phyloP scores from a whole-genome alignment of 2,329 filamentous ascomycete genomes.

The Cryphonectria carpinicola region DNA sequence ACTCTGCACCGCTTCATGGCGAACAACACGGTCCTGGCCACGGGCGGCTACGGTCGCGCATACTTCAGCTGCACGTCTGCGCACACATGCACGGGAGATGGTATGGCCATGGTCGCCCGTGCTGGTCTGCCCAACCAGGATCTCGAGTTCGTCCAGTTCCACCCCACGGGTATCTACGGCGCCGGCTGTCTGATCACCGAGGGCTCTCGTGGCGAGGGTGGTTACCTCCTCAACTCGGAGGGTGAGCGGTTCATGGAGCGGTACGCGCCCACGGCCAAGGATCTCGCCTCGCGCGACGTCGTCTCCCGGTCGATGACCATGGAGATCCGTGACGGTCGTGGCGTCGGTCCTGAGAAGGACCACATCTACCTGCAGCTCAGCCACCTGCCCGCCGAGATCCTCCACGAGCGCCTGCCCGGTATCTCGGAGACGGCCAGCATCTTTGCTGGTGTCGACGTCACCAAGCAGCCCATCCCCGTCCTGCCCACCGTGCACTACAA shows the following conservation, averaged over 20 bases:
- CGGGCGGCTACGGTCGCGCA: conserved; percentile 94
- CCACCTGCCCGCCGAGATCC: conserved; percentile 88
- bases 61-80: conserved; percentile 99
- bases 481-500: conserved; percentile 98
- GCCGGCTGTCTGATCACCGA: conserved; percentile 98
- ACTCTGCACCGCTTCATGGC: conserved; percentile 96
- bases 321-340: conserved; percentile 96
- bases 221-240: conserved; percentile 95
- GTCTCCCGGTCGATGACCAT: conserved; percentile 98
- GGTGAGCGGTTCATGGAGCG: conserved; percentile 99
- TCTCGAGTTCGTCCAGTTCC: conserved; percentile 99
- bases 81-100: conserved; percentile 98
- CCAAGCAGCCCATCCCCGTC: conserved; percentile 95
- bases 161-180: conserved; percentile 98
- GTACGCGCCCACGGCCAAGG: conserved; percentile 96
- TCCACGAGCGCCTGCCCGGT: conserved; percentile 95
- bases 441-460: conserved; percentile 95
- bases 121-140: conserved; percentile 98
- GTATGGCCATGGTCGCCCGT: conserved; percentile 98
- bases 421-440: conserved; percentile 98
- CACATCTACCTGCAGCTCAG: conserved; percentile 98
- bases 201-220: conserved; percentile 96
- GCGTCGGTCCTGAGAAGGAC: conserved; percentile 96
- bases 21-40: conserved; percentile 95
- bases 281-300: conserved; percentile 94